Evolutionary conservation across 2,329 filamentous ascomycete genomes (phyloP), one percentile per base, ranked within the genome.

Genomic region (Fusarium nygamai): DNA sequence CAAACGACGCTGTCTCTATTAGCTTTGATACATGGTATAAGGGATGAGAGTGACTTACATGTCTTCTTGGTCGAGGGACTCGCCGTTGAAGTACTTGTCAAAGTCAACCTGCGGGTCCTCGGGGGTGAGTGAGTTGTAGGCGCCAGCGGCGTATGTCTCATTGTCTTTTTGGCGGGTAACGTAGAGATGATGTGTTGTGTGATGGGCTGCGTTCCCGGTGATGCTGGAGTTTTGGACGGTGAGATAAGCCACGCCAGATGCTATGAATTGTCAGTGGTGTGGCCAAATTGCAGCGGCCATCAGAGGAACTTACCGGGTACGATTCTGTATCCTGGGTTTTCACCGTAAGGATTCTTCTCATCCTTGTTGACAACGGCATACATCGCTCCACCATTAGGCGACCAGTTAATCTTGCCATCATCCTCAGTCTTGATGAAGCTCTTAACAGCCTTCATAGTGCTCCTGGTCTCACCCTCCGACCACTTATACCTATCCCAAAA

Each of bases 211-310:
- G 5, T 62, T 64, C 5, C 47, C n/a, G 11, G 58, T 62, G 9
- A 62, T 8, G 6, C 8, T 16, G 2, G 61, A 64, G n/a, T 64
- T 24, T 11, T 64, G 22, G 4, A 62, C 61, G 4, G 57, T 64
- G 13, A 64, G 61, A 3, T 48, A 62, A 3, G 57, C 61, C 16
- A 64, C 61, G 12, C 61, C 61, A 41, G 61, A 48, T 5, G 61
- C 57, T 64, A 9, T 29, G 2, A 2, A 48, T 17, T 19, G n/a
- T 64, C 1, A 60, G 5, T 24, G 1, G 5, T 0, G 14, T 3
- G 4, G 1, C 3, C 6, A 5, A 43, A 0, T 7, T 13, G 0
- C 5, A 6, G 2, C 1, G 3, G 4, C 9, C 0, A 3, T 11
- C 0, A 20, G 9, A 13, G 6, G 0, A 1, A 24, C 43, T 50